A percentile compares a stretch with the other conserved stretches of the same genome.
Conservation (phyloP, 257 asterid genomes). For the Solanum sejunctum region DNA sequence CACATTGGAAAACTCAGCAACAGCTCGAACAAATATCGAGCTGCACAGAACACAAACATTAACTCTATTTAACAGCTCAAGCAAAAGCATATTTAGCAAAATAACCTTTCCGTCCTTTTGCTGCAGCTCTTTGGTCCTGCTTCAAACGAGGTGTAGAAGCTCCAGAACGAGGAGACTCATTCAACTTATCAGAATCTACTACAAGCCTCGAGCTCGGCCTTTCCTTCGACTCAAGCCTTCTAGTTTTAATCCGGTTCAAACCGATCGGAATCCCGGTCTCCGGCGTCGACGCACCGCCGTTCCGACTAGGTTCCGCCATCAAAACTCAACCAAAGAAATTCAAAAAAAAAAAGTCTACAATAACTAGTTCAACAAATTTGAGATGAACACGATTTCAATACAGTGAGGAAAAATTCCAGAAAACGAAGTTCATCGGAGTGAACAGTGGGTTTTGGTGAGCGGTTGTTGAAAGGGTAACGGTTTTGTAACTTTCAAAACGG, state of each 20-base stretch:
- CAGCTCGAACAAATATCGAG: neutral
- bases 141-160: slow-evolving; percentile 27
- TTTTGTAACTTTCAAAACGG: neutral
- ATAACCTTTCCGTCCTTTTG: slow-evolving; percentile 20
- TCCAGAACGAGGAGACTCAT: slow-evolving; percentile 39
- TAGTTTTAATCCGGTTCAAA: slow-evolving; percentile 85
- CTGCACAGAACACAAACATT: neutral
- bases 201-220: slow-evolving; percentile 28
- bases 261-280: slow-evolving; percentile 74
- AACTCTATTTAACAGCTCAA: neutral
- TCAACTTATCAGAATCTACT: slow-evolving; percentile 31
- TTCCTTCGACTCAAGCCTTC: slow-evolving; percentile 27
- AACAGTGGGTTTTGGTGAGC: neutral
- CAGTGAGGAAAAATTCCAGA: neutral
- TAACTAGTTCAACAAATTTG: neutral
- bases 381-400: neutral
- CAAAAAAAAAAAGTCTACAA: neutral
- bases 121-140: slow-evolving; percentile 33
- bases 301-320: slow-evolving; percentile 55
- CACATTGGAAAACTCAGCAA: neutral
- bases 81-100: neutral
- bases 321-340: neutral
- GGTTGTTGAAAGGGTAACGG: neutral
- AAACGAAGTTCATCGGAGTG: neutral
- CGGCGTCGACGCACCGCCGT: slow-evolving; percentile 26